A percentile compares a stretch with the other conserved stretches of the same genome.
These are phyloP conservation scores for Barbarea vulgaris DNA, from an alignment of 345 rosid genomes.

Conservation along the genomic window DNA sequence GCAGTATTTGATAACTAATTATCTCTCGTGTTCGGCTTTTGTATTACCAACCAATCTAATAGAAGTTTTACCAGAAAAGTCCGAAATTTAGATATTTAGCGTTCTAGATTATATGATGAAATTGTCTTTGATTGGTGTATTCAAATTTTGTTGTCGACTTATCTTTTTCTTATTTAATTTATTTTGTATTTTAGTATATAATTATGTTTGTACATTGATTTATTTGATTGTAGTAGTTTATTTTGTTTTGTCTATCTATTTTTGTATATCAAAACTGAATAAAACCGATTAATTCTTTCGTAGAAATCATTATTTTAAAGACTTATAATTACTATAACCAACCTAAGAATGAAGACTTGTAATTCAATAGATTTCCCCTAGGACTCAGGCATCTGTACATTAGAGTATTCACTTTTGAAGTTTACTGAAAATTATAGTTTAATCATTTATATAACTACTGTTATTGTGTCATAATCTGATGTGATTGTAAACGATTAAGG, in stretches of 20 bases:
- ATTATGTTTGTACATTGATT: not conserved
- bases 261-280: not conserved
- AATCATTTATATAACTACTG: not conserved
- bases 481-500: not conserved
- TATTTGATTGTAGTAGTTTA: not conserved
- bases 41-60: not conserved
- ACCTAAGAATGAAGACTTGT: not conserved
- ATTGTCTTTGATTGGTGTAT: not conserved
- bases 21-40: not conserved
- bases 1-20: not conserved
- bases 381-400: too few relatives aligned
- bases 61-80: conserved; percentile 5
- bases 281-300: not conserved
- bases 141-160: not conserved
- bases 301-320: not conserved
- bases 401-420: not conserved
- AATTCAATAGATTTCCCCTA: too few relatives aligned
- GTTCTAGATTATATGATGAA: not conserved
- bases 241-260: not conserved
- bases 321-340: not conserved
- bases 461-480: conserved; percentile 1
- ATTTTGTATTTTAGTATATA: not conserved
- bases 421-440: not conserved
- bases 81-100: not conserved
- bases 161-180: not conserved